phyloP scores from a whole-genome alignment of 1,139 yeast genomes.

The Diutina mesorugosa region DNA sequence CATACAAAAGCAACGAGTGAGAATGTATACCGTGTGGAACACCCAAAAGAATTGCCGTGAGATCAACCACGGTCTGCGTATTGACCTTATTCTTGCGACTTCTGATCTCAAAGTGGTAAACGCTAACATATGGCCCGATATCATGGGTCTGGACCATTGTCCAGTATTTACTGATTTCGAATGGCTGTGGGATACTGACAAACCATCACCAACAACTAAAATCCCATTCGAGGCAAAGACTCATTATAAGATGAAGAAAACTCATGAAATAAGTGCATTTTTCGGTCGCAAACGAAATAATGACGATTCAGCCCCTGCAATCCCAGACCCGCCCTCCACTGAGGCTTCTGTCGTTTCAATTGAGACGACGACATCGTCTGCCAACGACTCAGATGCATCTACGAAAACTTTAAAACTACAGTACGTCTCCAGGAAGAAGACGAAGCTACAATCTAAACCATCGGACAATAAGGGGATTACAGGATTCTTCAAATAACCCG shows the following conservation, averaged over 20 bases:
- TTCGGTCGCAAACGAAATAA: conserved; percentile 13
- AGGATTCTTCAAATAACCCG: not conserved
- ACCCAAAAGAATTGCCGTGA: conserved; percentile 68
- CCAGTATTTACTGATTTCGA: conserved; percentile 69
- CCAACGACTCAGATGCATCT: not conserved
- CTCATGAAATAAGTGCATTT: conserved; percentile 40
- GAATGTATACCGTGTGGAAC: conserved; percentile 90
- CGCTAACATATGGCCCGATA: conserved; percentile 56
- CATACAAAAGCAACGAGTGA: conserved; percentile 40
- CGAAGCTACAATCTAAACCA: not conserved
- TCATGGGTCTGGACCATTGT: conserved; percentile 90
- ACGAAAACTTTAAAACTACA: not conserved
- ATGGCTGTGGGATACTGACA: conserved; percentile 6
- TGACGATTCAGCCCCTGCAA: not conserved
- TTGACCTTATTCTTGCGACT: conserved; percentile 55
- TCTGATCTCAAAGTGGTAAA: conserved; percentile 20
- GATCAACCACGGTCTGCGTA: conserved; percentile 75
- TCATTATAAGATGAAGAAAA: conserved; percentile 34
- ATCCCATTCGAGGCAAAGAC: conserved; percentile 44
- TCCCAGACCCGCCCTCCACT: not conserved
- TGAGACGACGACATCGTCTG: not conserved
- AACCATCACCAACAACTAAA: conserved; percentile 7
- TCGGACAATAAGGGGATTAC: not conserved
- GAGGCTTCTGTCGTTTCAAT: not conserved
- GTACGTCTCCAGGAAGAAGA: not conserved